A percentile compares a stretch with the other conserved stretches of the same genome.
Conservation (phyloP, 1,284 basidiomycete genomes). For the Puccinia horiana region DNA sequence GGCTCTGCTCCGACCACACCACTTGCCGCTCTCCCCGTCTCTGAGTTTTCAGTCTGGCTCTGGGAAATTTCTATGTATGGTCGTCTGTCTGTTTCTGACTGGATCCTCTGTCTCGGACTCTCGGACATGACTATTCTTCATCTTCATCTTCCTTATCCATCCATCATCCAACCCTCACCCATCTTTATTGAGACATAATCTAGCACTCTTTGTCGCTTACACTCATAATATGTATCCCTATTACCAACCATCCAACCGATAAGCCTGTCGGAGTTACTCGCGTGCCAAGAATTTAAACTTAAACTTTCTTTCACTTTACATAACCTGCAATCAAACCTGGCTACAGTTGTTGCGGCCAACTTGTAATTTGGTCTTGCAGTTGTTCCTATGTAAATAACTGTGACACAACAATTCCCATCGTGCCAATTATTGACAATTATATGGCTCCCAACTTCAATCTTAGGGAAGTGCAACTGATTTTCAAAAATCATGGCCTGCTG, state of each 20-base stretch:
- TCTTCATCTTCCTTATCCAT: conserved; percentile 18
- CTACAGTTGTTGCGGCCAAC: no score
- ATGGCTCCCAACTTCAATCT: no score
- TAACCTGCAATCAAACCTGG: no score
- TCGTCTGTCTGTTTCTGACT: background rate
- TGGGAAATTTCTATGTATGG: conserved; percentile 13
- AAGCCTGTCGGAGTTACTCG: background rate
- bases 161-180: background rate
- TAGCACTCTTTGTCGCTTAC: background rate
- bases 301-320: no score
- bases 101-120: background rate
- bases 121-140: conserved; percentile 10
- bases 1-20: background rate
- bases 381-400: no score
- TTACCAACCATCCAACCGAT: background rate
- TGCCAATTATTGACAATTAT: no score
- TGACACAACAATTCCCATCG: no score
- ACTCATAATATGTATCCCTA: no score
- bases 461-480: no score
- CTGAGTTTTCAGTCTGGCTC: conserved; percentile 20
- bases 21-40: background rate
- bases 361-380: no score
- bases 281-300: no score
- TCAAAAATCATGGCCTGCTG: no score
- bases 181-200: background rate